Conservation (phyloP, 1,284 basidiomycete species). For the Lignosus rhinocerotis region DNA sequence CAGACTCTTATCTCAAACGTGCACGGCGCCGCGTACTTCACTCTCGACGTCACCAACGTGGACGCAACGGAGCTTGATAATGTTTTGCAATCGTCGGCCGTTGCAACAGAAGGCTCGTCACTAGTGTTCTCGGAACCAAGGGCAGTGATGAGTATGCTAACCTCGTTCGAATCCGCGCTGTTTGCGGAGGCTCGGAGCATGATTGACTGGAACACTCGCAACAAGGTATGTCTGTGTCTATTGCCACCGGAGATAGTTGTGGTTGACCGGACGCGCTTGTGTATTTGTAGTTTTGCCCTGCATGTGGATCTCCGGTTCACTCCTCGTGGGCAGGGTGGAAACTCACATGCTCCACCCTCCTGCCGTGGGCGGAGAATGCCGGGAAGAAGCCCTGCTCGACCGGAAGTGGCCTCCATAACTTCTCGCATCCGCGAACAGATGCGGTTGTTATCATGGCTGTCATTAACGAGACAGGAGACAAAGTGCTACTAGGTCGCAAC, state of each 20-base stretch:
- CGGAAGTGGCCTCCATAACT: conserved; percentile 84
- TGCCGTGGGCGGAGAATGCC: conserved; percentile 68
- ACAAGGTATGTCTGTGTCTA: conserved; percentile 55
- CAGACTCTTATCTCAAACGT: conserved; percentile 58
- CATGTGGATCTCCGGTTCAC: conserved; percentile 81
- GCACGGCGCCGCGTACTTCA: conserved; percentile 76
- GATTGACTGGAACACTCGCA: conserved; percentile 88
- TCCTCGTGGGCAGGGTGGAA: conserved; percentile 98
- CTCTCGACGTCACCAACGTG: conserved; percentile 68
- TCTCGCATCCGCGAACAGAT: conserved; percentile 86
- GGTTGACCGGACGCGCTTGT: conserved; percentile 5
- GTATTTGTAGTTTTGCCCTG: conserved; percentile 76
- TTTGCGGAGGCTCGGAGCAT: conserved; percentile 79
- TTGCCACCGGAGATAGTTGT: conserved; percentile 2
- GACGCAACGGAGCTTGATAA: conserved; percentile 45
- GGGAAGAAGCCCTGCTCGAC: conserved; percentile 68
- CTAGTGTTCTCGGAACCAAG: conserved; percentile 73
- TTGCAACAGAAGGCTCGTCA: conserved; percentile 38
- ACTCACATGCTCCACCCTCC: conserved; percentile 72
- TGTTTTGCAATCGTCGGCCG: conserved; percentile 39
- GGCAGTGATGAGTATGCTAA: conserved; percentile 54
- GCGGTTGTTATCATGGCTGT: conserved; percentile 93
- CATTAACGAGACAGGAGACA: conserved; percentile 75
- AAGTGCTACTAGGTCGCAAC: conserved; percentile 85
- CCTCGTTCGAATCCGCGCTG: conserved; percentile 64